Evolutionary conservation across 2,329 filamentous ascomycete species (phyloP), one percentile per base, ranked within the genome.

Genomic region (Sarocladium kiliense): DNA sequence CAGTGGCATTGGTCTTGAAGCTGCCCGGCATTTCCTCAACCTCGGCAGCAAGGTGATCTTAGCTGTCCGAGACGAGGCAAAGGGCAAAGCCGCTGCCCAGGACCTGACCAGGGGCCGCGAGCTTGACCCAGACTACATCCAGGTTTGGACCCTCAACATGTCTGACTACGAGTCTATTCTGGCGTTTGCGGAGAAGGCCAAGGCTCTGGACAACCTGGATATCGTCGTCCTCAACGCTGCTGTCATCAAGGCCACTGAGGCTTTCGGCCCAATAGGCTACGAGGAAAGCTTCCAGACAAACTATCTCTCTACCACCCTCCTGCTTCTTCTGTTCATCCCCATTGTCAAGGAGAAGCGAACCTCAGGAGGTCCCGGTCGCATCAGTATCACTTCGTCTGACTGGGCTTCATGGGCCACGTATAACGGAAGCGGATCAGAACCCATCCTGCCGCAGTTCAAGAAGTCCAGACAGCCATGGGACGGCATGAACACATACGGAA

Each of bases 201-300:
- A 58, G 3, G 44, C 60, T 1, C 65, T 78, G 10, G 41, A 65
- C 0, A 65, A 65, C 14, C 58, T 77, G 14, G 74, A 78, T 57
- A 66, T 69, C 19, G 37, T 41, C 37, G 68, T 77, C 32, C 62
- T 72, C 14, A 77, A 65, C 53, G 64, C 65, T 1, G 65, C 72
- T 0, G 14, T 63, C 21, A 50, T 57, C 9, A 32, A 59, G 12
- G 54, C 63, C 26, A 57, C 65, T 6, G 60, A 64, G 0, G 6
- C 7, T 6, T 41, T 41, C n/a, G 37, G 37, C 37, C n/a, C 37
- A 5, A 74, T 71, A 0, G 21, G 19, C 3, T 64, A 70, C 1
- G 79, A 82, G 59, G 65, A 66, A 27, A 73, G 68, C 2, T 62
- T 82, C 41, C 78, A 77, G 0, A 71, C 77, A 42, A 82, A 83